Evolutionary conservation across 2,329 filamentous ascomycete genomes (phyloP).

Genomic region (Venturia aucupariae): DNA sequence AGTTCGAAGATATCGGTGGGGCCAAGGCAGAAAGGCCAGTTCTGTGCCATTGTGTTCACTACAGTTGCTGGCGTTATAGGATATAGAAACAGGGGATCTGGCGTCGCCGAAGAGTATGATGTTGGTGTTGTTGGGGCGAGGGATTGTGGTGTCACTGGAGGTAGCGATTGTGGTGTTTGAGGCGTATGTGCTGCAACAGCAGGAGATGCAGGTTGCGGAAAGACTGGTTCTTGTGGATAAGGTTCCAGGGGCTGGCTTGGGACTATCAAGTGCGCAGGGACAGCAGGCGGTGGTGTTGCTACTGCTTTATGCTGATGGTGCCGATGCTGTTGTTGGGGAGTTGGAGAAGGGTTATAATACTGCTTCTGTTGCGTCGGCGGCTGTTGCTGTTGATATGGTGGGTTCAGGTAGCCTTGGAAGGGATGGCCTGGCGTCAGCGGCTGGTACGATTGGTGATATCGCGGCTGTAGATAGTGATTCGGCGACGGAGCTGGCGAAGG

Average conservation of each 20-base stretch:
- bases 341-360: not conserved
- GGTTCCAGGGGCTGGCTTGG: not conserved
- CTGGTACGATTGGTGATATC: not conserved
- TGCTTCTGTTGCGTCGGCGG: not conserved
- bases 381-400: not conserved
- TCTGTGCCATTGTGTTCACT: not conserved
- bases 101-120: not conserved
- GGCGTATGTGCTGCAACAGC: not conserved
- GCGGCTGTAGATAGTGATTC: not conserved
- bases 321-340: not conserved
- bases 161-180: not conserved
- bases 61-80: not conserved
- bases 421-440: not conserved
- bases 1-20: not conserved
- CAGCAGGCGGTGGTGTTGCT: not conserved
- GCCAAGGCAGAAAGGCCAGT: not conserved
- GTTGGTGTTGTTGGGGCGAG: not conserved
- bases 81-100: not conserved
- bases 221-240: constrained; percentile 2
- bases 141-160: not conserved
- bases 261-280: not conserved
- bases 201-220: not conserved
- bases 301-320: not conserved
- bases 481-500: constrained; percentile 3
- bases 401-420: not conserved